Evolutionary conservation across 805 yeast genomes (phyloP).

Genomic region (Diddensiella transvaalensis): DNA sequence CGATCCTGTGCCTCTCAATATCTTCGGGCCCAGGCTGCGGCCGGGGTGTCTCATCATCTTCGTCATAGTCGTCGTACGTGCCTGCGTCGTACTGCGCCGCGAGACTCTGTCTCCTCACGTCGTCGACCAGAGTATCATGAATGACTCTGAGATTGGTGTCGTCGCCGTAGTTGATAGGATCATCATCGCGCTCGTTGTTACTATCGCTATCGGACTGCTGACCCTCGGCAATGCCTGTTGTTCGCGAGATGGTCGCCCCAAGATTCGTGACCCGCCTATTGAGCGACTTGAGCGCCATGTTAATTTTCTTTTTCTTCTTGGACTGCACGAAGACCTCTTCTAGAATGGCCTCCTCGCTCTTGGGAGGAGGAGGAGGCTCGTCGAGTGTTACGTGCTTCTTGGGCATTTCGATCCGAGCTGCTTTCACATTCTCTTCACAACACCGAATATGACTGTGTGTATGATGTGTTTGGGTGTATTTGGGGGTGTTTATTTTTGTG

Average conservation of each 20-base stretch:
- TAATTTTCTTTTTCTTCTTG: conserved; percentile 21
- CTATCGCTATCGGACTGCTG: conserved; percentile 14
- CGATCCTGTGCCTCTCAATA: background rate
- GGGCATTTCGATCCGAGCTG: too few relatives aligned
- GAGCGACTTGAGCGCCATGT: conserved; percentile 19
- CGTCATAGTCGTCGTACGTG: conserved; percentile 4
- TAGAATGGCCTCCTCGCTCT: conserved; percentile 10
- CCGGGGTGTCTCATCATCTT: background rate
- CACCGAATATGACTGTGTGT: too few relatives aligned
- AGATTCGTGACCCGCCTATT: conserved; percentile 20
- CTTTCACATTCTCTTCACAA: too few relatives aligned
- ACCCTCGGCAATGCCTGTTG: conserved; percentile 21
- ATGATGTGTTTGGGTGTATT: too few relatives aligned
- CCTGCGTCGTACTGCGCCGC: background rate
- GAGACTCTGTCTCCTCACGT: conserved; percentile 1
- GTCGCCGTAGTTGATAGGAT: conserved; percentile 11
- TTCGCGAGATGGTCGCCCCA: conserved; percentile 14
- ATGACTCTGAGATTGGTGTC: conserved; percentile 20
- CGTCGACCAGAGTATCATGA: conserved; percentile 18
- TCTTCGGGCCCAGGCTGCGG: background rate
- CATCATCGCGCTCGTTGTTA: background rate
- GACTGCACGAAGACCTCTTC: conserved; percentile 20
- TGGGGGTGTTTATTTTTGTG: too few relatives aligned
- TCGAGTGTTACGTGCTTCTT: too few relatives aligned
- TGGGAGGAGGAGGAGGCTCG: background rate